A percentile compares a stretch with the other conserved stretches of the same genome.
These are phyloP conservation scores for Sugiyamaella novakii DNA, from an alignment of 1,139 yeast species.

Conservation along the genomic window DNA sequence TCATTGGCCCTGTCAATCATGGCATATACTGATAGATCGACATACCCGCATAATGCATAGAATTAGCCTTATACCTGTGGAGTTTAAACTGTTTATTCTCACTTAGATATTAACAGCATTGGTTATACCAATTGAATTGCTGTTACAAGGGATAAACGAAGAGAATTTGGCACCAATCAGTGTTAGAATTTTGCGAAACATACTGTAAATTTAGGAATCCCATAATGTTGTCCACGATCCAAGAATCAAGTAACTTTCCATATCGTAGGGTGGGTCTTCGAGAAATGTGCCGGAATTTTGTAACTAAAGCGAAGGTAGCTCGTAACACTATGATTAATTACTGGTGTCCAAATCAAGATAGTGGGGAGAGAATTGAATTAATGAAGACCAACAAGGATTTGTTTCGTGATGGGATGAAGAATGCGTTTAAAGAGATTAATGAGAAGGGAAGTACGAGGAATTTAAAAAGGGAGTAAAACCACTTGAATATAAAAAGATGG, in stretches of 20 bases:
- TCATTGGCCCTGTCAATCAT: neutral
- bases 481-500: too few species aligned
- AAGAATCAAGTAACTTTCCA: neutral
- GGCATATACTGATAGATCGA: neutral
- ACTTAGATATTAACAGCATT: neutral
- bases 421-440: too few species aligned
- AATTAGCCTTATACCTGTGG: neutral
- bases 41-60: neutral
- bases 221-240: neutral
- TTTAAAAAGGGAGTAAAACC: too few species aligned
- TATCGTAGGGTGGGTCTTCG: slow-evolving; percentile 3
- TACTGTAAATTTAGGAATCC: neutral
- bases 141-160: too few species aligned
- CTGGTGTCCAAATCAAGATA: slow-evolving; percentile 1
- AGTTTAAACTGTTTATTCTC: too few species aligned
- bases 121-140: too few species aligned
- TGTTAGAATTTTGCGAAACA: neutral
- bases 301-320: slow-evolving; percentile 2
- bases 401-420: too few species aligned
- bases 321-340: neutral
- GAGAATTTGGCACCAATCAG: too few species aligned
- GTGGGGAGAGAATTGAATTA: neutral
- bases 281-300: neutral
- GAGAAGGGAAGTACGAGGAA: too few species aligned
- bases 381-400: too few species aligned